Conservation (phyloP, 768 basidiomycete genomes). For the Tylopilus felleus region DNA sequence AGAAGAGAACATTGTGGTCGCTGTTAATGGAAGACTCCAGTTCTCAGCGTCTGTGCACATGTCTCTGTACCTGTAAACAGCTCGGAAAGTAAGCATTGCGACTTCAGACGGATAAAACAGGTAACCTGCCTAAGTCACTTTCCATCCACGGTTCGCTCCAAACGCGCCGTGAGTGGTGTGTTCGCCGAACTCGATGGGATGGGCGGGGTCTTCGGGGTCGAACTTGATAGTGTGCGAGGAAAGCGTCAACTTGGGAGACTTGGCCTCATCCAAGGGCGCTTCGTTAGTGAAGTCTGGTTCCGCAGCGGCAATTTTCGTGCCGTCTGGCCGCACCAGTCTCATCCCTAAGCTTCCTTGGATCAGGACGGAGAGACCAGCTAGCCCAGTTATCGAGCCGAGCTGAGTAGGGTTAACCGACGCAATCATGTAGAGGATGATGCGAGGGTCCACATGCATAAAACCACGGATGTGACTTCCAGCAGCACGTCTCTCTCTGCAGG, state of each 20-base stretch:
- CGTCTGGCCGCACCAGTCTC: slow-evolving; percentile 14
- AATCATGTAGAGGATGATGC: slow-evolving; percentile 10
- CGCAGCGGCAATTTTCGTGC: slow-evolving; percentile 4
- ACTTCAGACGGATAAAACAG: neutral
- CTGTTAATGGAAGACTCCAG: too few species aligned
- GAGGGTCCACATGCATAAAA: slow-evolving; percentile 14
- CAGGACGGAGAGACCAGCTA: neutral
- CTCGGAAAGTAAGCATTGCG: neutral
- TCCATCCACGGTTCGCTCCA: neutral
- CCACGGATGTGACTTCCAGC: slow-evolving; percentile 14
- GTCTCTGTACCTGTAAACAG: neutral
- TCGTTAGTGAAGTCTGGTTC: neutral
- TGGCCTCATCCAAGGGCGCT: neutral
- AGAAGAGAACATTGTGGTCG: neutral
- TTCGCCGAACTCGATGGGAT: neutral
- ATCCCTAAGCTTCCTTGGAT: slow-evolving; percentile 9
- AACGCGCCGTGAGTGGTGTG: neutral
- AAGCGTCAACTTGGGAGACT: slow-evolving; percentile 11
- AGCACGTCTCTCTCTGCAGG: slow-evolving; percentile 10
- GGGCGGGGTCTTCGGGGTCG: neutral
- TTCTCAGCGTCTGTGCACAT: too few species aligned
- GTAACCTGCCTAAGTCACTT: neutral
- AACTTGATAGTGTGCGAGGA: slow-evolving; percentile 8
- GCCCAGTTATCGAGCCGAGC: neutral
- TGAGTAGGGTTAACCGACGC: neutral